Evolutionary conservation across 345 rosid species (phyloP), one percentile per base, ranked within the genome.

Genomic region (Salix viminalis): DNA sequence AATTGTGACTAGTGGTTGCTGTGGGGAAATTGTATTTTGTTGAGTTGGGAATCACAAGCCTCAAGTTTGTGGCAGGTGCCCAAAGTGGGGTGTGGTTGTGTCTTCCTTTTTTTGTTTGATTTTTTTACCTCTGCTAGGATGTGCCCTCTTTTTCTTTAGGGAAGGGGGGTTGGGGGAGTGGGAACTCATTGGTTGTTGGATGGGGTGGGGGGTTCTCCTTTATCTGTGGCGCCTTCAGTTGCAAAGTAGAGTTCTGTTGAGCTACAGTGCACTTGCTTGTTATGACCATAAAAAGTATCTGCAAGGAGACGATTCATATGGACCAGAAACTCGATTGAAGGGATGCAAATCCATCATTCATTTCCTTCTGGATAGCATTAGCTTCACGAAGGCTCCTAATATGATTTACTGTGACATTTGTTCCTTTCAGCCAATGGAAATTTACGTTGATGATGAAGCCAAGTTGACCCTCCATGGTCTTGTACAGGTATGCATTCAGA

Each of bases 381-480:
- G 80, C 89, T 84, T 91, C 83, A 82, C 79, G 93, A 88, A 85
- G 85, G 80, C 85, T 50, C 85, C 91, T 92, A 91, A 95, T 86
- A 74, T 85, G 85, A 72, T 91, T 93, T 87, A 84, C 88, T 90
- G 83, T 92, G 86, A 89, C 87, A 82, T 91, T 87, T 92, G 65
- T 89, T 87, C 90, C 85, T 92, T 96, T 83, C 97, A 96, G 98
- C 99, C 99, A 13, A 96, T 94, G 98, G 98, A 96, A 88, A 96
- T 96, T 77, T 96, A 96, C 84, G 99, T 96, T 16, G 97, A 93
- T 21, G 97, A 94, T 30, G 99, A 96, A 85, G 97, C 99, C 77
- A 96, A 96, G 87, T 82, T 96, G 90, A 96, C 99, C 75, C 97
- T 96, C 52, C 97, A 96, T 77, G 99, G 99, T 54, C 98, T 96